Conservation (phyloP, 2,329 filamentous ascomycete species). For the Venturiaceae sp. region DNA sequence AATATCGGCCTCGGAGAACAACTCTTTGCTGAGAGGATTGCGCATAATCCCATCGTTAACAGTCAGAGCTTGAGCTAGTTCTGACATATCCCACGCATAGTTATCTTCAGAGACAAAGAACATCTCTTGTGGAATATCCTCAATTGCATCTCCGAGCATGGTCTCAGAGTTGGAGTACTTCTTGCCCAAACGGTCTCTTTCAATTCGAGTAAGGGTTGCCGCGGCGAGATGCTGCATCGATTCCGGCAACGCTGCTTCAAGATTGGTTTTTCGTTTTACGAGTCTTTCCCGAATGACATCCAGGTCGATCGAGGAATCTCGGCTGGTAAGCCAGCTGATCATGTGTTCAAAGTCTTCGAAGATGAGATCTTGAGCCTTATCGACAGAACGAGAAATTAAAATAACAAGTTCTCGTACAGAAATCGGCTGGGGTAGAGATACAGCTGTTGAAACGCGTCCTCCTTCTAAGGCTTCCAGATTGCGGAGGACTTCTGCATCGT, state of each 20-base stretch:
- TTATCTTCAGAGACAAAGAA: conserved; percentile 11
- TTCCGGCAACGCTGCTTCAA: conserved; percentile 7
- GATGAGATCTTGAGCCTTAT: no score
- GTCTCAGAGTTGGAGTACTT: conserved; percentile 10
- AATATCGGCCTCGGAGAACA: conserved; percentile 18
- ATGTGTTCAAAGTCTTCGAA: no score
- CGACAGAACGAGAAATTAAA: no score
- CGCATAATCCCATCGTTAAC: conserved; percentile 18
- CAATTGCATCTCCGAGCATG: conserved; percentile 8
- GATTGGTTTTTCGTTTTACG: not conserved
- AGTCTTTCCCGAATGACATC: no score
- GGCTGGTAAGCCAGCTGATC: no score
- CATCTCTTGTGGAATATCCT: conserved; percentile 6
- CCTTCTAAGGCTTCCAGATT: not conserved
- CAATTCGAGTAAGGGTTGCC: conserved; percentile 2
- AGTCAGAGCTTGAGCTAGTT: conserved; percentile 12
- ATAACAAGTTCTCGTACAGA: no score
- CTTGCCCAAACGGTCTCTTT: conserved; percentile 2
- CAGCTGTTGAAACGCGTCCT: not conserved
- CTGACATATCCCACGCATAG: conserved; percentile 11
- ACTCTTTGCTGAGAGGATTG: conserved; percentile 18
- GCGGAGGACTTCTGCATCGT: not conserved
- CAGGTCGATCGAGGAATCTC: no score
- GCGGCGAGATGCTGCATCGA: not conserved
- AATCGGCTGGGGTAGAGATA: not conserved